Conservation (phyloP, 2,329 filamentous ascomycete species). For the Berkeleyomyces rouxiae region DNA sequence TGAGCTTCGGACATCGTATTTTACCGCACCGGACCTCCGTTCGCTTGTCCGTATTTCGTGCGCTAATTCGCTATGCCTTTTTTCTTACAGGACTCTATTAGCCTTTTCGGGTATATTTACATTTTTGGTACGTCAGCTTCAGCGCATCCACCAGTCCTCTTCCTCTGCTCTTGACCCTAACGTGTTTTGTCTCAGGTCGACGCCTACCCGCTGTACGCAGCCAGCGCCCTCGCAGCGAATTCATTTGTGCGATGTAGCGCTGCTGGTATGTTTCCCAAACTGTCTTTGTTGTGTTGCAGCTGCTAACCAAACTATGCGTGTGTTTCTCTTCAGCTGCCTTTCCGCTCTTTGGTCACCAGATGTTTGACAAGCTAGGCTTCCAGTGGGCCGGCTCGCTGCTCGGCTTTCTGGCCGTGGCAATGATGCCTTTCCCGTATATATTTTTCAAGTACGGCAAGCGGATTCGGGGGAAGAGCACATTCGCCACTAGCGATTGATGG, state of each 20-base stretch:
- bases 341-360: slow-evolving; percentile 55
- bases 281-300: slow-evolving; percentile 1
- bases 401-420: slow-evolving; percentile 42
- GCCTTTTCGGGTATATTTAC: slow-evolving; percentile 77
- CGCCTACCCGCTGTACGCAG: slow-evolving; percentile 59
- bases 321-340: slow-evolving; percentile 41
- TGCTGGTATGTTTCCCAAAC: slow-evolving; percentile 34
- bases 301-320: slow-evolving; percentile 2
- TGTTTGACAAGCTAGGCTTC: slow-evolving; percentile 54
- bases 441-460: slow-evolving; percentile 45
- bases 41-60: not conserved
- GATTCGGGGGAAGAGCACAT: slow-evolving; percentile 38
- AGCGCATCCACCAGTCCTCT: not conserved
- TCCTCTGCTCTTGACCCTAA: slow-evolving; percentile 4
- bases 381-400: slow-evolving; percentile 51
- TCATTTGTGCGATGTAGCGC: slow-evolving; percentile 64
- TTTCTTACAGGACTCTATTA: slow-evolving; percentile 46
- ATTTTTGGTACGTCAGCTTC: slow-evolving; percentile 45
- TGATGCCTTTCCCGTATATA: slow-evolving; percentile 48
- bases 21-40: not conserved
- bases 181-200: slow-evolving; percentile 35
- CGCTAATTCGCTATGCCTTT: not conserved
- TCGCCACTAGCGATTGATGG: slow-evolving; percentile 23
- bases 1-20: not conserved
- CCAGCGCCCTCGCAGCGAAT: slow-evolving; percentile 68